These are phyloP conservation scores for Trametes meyenii DNA, from an alignment of 768 basidiomycete genomes.

Conservation along the genomic window DNA sequence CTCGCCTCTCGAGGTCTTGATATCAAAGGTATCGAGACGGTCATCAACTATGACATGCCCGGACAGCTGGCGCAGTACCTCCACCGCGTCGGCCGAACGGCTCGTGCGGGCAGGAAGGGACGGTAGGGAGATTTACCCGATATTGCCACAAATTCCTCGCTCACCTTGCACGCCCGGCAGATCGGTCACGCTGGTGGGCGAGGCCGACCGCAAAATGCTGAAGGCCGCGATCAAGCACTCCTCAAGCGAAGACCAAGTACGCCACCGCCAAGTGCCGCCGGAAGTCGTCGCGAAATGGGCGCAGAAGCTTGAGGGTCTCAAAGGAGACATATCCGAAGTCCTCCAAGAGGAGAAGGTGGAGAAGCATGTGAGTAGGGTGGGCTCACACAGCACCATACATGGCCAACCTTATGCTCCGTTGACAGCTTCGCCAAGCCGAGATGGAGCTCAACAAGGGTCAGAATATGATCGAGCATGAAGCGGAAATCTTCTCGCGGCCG, in stretches of 20 bases:
- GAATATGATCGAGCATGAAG: constrained; percentile 92
- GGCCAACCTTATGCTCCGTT: constrained; percentile 20
- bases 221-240: constrained; percentile 94
- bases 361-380: constrained; percentile 62
- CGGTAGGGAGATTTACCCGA: constrained; percentile 54
- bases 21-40: constrained; percentile 96
- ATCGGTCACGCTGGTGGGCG: constrained; percentile 94
- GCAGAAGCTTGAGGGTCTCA: constrained; percentile 67
- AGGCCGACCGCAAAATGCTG: constrained; percentile 94
- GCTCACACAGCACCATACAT: constrained; percentile 8
- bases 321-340: constrained; percentile 76
- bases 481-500: constrained; percentile 90
- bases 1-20: constrained; percentile 94
- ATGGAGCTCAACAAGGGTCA: constrained; percentile 96
- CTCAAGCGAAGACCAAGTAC: constrained; percentile 73
- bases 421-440: constrained; percentile 83
- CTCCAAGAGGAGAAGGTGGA: constrained; percentile 94
- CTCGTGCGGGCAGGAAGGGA: constrained; percentile 91
- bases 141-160: neutral
- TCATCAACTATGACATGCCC: constrained; percentile 99
- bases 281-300: constrained; percentile 75
- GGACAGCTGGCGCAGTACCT: constrained; percentile 90
- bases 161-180: constrained; percentile 41
- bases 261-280: constrained; percentile 83
- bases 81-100: constrained; percentile 96